Conservation (phyloP, 2,329 filamentous ascomycete species). For the Mycocentrospora acerina region DNA sequence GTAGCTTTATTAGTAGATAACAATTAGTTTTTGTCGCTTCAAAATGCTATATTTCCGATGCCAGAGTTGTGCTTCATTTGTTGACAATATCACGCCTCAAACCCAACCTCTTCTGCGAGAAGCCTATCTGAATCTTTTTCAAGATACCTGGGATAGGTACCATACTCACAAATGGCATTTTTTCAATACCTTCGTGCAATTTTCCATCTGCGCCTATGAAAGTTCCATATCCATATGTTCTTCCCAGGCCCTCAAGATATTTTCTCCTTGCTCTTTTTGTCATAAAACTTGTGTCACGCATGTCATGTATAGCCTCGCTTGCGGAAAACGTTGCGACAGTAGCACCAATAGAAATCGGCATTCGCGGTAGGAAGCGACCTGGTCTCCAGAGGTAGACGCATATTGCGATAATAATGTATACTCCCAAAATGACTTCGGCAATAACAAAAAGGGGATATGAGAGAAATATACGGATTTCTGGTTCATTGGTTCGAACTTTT, state of each 20-base stretch:
- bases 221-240: constrained; percentile 51
- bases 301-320: constrained; percentile 47
- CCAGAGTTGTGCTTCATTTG: no score
- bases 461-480: constrained; percentile 53
- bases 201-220: constrained; percentile 50
- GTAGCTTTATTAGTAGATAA: no score
- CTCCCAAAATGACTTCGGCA: constrained; percentile 45
- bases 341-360: constrained; percentile 56
- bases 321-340: constrained; percentile 52
- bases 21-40: no score
- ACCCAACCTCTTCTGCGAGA: no score
- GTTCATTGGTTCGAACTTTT: constrained; percentile 10
- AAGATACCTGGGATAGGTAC: no score
- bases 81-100: no score
- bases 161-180: constrained; percentile 45
- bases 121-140: no score
- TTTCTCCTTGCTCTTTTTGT: constrained; percentile 13
- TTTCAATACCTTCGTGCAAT: constrained; percentile 55
- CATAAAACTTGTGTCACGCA: constrained; percentile 21
- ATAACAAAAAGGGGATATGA: constrained; percentile 51
- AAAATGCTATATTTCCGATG: no score
- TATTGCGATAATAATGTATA: constrained; percentile 49
- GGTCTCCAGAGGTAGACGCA: constrained; percentile 48
- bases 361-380: constrained; percentile 48
- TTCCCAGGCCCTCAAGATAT: constrained; percentile 17